Percentiles rank a stretch among this genome's conserved stretches.
Evolutionary conservation across 805 yeast genomes (phyloP).

Genomic region (Ogataea neopini): DNA sequence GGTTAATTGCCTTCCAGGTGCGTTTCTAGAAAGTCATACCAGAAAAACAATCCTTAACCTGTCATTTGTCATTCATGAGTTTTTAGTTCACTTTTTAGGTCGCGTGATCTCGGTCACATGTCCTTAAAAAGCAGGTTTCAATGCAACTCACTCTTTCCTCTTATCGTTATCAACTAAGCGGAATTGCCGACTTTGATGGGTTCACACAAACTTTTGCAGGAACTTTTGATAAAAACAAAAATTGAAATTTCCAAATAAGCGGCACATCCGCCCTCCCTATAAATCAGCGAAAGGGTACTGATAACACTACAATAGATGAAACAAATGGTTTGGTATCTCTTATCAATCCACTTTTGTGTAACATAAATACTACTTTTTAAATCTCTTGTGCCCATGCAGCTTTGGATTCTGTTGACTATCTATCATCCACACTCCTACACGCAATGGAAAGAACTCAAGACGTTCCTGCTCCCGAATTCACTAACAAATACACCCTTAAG

Average conservation of each 20-base stretch:
- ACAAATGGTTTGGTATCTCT: too few species aligned
- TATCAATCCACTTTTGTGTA: neutral
- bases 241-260: neutral
- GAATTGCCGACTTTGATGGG: neutral
- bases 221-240: neutral
- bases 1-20: too few species aligned
- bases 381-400: neutral
- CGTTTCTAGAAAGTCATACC: too few species aligned
- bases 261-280: conserved; percentile 1
- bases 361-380: neutral
- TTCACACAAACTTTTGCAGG: too few species aligned
- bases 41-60: too few species aligned
- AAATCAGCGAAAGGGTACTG: too few species aligned
- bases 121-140: too few species aligned
- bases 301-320: too few species aligned
- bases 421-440: neutral
- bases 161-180: neutral
- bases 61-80: too few species aligned
- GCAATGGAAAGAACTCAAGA: conserved; percentile 16
- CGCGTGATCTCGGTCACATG: too few species aligned
- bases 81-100: too few species aligned
- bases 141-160: too few species aligned
- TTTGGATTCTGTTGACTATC: neutral
- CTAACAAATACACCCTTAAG: conserved; percentile 11
- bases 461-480: conserved; percentile 1